These are phyloP conservation scores for Fagopyrum tataricum DNA, from an alignment of 148 eudicot species.

Conservation along the genomic window DNA sequence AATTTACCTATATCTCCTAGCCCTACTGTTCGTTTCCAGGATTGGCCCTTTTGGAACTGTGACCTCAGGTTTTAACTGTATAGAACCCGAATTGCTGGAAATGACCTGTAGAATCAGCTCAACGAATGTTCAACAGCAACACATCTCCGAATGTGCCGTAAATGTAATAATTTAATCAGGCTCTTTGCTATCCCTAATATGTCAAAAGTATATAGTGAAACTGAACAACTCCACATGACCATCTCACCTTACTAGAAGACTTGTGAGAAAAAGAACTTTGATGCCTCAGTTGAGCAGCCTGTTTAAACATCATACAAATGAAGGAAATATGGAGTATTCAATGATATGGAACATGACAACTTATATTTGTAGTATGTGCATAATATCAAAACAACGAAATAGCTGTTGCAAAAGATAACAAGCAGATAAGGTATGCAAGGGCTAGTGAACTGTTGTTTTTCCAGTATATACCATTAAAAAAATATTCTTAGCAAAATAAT, in stretches of 20 bases:
- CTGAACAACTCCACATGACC: neutral
- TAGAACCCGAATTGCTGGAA: slow-evolving; percentile 17
- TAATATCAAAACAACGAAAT: neutral
- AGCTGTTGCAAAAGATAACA: neutral
- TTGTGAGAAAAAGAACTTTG: slow-evolving; percentile 12
- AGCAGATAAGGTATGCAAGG: neutral
- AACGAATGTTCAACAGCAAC: neutral
- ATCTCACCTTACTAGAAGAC: slow-evolving; percentile 10
- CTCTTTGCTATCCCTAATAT: neutral
- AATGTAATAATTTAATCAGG: neutral
- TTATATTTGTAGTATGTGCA: neutral
- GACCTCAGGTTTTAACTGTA: slow-evolving; percentile 32
- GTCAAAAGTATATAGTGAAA: neutral
- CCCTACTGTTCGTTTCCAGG: slow-evolving; percentile 64
- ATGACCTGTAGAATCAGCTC: neutral
- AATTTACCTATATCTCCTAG: slow-evolving; percentile 51
- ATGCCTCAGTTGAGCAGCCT: slow-evolving; percentile 14
- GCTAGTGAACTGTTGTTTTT: neutral
- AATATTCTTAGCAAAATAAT: neutral
- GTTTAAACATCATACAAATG: neutral
- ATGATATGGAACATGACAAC: neutral
- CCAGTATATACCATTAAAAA: neutral
- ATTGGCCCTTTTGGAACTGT: slow-evolving; percentile 69
- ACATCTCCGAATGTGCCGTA: too few species aligned
- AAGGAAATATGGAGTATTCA: neutral